Evolutionary conservation across 2,329 filamentous ascomycete genomes (phyloP).

Genomic region (Trichoderma atroviride): DNA sequence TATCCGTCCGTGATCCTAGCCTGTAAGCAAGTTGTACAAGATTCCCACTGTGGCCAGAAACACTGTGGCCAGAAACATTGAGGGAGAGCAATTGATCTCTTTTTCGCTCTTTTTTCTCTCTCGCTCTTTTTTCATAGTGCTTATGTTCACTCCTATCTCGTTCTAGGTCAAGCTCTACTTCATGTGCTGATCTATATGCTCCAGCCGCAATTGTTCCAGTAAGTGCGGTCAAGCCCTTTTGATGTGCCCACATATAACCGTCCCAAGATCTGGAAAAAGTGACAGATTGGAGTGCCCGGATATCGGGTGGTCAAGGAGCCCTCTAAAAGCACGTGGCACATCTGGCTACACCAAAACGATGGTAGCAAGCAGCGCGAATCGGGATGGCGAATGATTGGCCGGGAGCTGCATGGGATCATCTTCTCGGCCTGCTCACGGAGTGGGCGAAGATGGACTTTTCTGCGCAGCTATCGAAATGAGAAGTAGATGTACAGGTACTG

Average conservation of each 20-base stretch:
- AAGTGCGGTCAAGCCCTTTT: neutral
- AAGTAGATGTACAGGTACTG: no score
- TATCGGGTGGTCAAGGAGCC: neutral
- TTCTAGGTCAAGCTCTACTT: neutral
- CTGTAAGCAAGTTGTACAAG: neutral
- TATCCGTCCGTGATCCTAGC: neutral
- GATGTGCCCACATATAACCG: slow-evolving; percentile 9
- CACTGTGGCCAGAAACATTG: neutral
- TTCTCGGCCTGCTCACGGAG: neutral
- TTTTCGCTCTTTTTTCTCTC: neutral
- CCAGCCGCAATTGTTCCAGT: neutral
- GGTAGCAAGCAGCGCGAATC: neutral
- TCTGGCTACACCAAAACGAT: neutral
- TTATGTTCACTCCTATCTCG: neutral
- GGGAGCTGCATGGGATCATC: neutral
- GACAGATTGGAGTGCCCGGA: neutral
- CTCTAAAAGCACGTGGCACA: neutral
- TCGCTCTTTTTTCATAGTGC: neutral
- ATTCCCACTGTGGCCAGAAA: neutral
- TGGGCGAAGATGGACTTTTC: no score
- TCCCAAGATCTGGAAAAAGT: neutral
- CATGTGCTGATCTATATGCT: neutral
- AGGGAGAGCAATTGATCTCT: neutral
- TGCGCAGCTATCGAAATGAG: no score
- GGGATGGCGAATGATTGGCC: neutral